phyloP scores from a whole-genome alignment of 805 yeast species.

The Ogataea nitratoaversa region DNA sequence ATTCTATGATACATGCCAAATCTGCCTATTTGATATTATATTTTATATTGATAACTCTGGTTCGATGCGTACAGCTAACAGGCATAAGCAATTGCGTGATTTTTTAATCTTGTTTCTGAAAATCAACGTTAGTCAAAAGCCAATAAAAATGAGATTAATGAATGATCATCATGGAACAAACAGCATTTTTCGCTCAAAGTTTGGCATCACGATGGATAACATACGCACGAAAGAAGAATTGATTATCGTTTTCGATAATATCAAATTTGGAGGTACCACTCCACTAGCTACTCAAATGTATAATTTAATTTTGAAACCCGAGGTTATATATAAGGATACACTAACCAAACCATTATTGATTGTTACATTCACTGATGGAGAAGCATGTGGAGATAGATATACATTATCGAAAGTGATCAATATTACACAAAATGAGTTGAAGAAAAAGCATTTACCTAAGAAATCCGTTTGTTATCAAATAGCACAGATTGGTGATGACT shows the following conservation, averaged over 20 bases:
- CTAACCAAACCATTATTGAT: constrained; percentile 16
- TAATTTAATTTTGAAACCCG: constrained; percentile 17
- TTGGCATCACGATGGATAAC: constrained; percentile 14
- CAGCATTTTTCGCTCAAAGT: not conserved
- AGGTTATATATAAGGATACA: constrained; percentile 9
- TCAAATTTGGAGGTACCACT: constrained; percentile 20
- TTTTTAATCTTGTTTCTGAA: constrained; percentile 17
- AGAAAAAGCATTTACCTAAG: constrained; percentile 9
- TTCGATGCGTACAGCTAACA: constrained; percentile 18
- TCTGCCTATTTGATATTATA: constrained; percentile 18
- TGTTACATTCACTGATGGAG: constrained; percentile 23
- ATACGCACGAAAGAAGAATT: constrained; percentile 18
- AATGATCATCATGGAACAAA: constrained; percentile 19
- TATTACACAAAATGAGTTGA: constrained; percentile 11
- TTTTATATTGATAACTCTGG: constrained; percentile 25
- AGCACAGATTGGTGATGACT: constrained; percentile 25
- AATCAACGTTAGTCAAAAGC: constrained; percentile 19
- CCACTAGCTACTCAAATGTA: constrained; percentile 20
- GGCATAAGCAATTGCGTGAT: constrained; percentile 17
- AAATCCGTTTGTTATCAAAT: constrained; percentile 20
- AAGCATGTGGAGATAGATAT: constrained; percentile 18
- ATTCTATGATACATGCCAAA: constrained; percentile 21
- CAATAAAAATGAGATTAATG: constrained; percentile 20
- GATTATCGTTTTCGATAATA: constrained; percentile 9
- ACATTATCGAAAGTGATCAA: constrained; percentile 10